Evolutionary conservation across 2,329 filamentous ascomycete species (phyloP), one percentile per base, ranked within the genome.

Genomic region (Colletotrichum lupini): DNA sequence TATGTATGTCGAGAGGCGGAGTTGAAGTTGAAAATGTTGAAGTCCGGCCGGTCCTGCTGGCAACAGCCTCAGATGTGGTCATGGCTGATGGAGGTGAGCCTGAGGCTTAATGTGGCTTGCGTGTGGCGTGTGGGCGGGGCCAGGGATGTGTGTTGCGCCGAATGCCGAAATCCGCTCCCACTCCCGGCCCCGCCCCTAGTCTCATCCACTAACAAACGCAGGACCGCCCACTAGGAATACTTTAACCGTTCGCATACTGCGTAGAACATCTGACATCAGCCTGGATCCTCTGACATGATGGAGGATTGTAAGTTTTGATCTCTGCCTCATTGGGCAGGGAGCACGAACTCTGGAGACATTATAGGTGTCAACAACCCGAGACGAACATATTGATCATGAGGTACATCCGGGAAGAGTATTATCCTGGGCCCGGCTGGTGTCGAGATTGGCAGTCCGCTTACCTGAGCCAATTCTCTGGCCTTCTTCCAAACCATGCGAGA

Each of bases 1-100:
- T 57, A 73, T 56, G 67, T 57, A 73, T 19, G 55, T 46, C 1
- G 60, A 37, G 14, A n/a, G 7, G 12, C 66, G 70, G 59, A 19
- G 16, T 73, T 73, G 35, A n/a, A 9, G 19, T 4, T 0, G 7
- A 14, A 59, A 0, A 22, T 1, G 5, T 32, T 35, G 7, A 70
- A 73, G 1, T n/a, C 67, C 70, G 70, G 4, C 46, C 60, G 60
- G 6, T 9, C 1, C 2, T 14, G 59, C 53, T 60, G 55, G n/a
- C 55, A 19, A 22, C 42, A 42, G 19, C 19, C 42, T 49, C 19
- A 8, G 4, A 22, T 22, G 16, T 11, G 14, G 3, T 24, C 19
- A 7, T 5, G 26, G 55, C 16, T 7, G 28, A 12, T 26, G 7
- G n/a, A 11, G 19, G 7, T 42, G 2, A 22, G 5, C n/a, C 14